Percentiles rank a stretch among this genome's conserved stretches.
These are phyloP conservation scores for Bipolaris sorokiniana DNA, from an alignment of 2,329 filamentous ascomycete species.

Conservation along the genomic window DNA sequence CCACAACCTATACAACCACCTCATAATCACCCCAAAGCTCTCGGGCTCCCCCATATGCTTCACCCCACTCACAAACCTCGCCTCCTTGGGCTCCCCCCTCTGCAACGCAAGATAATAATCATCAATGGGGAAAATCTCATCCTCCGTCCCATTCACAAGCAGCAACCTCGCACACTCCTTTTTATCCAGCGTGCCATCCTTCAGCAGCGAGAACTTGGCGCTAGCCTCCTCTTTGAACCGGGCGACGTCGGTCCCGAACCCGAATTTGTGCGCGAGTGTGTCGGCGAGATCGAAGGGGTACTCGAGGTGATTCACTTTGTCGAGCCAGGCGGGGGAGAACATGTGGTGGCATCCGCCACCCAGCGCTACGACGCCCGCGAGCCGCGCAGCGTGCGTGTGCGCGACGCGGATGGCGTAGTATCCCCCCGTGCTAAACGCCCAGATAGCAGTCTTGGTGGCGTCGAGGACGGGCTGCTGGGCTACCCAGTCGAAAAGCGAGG, in stretches of 20 bases:
- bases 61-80: constrained; percentile 51
- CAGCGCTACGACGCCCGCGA: constrained; percentile 60
- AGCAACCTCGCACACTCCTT: constrained; percentile 57
- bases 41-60: constrained; percentile 62
- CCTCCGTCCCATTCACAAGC: constrained; percentile 64
- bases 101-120: constrained; percentile 63
- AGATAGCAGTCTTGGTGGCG: constrained; percentile 56
- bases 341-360: constrained; percentile 63
- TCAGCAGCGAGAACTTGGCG: constrained; percentile 60
- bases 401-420: constrained; percentile 65
- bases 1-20: constrained; percentile 58
- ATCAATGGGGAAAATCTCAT: constrained; percentile 68
- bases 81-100: constrained; percentile 61
- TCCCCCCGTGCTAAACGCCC: constrained; percentile 65
- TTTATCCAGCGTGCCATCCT: constrained; percentile 61
- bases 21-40: constrained; percentile 56
- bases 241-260: constrained; percentile 46
- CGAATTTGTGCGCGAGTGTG: constrained; percentile 59
- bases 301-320: constrained; percentile 62
- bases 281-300: constrained; percentile 65
- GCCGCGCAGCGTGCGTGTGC: constrained; percentile 61
- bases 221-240: constrained; percentile 57
- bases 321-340: constrained; percentile 62
- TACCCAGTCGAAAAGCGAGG: constrained; percentile 62
- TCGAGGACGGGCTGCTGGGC: constrained; percentile 56